Evolutionary conservation across 2,329 filamentous ascomycete species (phyloP).

Genomic region (Epichloe scottii): DNA sequence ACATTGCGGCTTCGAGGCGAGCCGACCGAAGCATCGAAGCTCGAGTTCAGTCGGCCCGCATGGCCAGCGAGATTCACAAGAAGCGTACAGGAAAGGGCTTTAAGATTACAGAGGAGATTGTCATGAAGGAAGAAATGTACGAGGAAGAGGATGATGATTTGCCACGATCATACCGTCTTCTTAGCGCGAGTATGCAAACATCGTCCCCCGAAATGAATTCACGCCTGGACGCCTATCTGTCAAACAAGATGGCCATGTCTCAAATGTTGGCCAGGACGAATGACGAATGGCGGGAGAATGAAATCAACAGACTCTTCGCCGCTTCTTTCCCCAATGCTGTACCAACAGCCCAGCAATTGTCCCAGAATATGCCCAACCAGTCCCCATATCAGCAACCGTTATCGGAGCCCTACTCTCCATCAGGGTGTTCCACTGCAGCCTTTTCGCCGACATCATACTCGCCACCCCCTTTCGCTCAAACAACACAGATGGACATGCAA

Average conservation of each 20-base stretch:
- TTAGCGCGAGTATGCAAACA: constrained; percentile 51
- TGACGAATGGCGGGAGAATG: constrained; percentile 29
- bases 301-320: constrained; percentile 34
- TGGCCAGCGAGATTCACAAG: constrained; percentile 87
- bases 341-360: constrained; percentile 14
- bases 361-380: constrained; percentile 2
- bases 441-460: constrained; percentile 1
- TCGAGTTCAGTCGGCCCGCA: constrained; percentile 71
- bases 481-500: neutral
- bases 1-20: constrained; percentile 80
- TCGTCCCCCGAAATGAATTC: constrained; percentile 48
- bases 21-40: constrained; percentile 81
- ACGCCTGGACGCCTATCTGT: constrained; percentile 38
- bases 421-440: neutral
- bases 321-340: constrained; percentile 30
- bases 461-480: neutral
- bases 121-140: constrained; percentile 89
- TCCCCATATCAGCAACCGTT: neutral
- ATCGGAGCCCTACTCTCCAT: constrained; percentile 1
- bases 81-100: constrained; percentile 72
- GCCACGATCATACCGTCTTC: constrained; percentile 50
- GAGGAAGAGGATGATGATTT: constrained; percentile 84
- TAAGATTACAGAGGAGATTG: constrained; percentile 73
- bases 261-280: constrained; percentile 24
- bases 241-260: constrained; percentile 30